Conservation (phyloP, 1,284 basidiomycete species). For the Melampsora larici-populina region DNA sequence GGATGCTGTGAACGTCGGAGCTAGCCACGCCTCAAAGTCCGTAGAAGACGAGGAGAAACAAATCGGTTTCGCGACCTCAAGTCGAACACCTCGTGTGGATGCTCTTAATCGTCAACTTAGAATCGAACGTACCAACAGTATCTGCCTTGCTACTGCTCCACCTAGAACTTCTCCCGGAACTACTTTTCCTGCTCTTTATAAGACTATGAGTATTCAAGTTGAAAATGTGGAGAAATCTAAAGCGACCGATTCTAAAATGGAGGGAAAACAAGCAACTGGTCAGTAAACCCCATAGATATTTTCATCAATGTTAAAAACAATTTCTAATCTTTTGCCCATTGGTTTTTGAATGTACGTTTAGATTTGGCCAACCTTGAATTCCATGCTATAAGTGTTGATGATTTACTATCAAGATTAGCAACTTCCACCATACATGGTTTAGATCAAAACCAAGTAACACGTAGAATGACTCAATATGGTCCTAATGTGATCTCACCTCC, state of each 20-base stretch:
- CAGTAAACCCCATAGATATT: too few relatives aligned
- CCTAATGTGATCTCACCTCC: conserved; percentile 56
- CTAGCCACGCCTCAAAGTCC: too few relatives aligned
- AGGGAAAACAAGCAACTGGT: too few relatives aligned
- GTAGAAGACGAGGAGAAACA: neutral
- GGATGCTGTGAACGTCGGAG: too few relatives aligned
- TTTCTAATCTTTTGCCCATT: neutral
- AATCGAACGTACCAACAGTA: conserved; percentile 1
- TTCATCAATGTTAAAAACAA: too few relatives aligned
- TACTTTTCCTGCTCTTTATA: too few relatives aligned
- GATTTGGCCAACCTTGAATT: conserved; percentile 57
- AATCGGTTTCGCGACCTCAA: neutral
- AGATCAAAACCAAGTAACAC: conserved; percentile 59
- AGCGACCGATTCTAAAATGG: too few relatives aligned
- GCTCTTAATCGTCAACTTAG: neutral
- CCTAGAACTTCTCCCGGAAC: too few relatives aligned
- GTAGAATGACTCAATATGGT: conserved; percentile 57
- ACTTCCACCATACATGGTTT: conserved; percentile 59
- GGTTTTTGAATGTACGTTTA: neutral
- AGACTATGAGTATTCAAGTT: too few relatives aligned
- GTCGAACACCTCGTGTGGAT: neutral
- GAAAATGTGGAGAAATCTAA: too few relatives aligned
- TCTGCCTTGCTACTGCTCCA: neutral
- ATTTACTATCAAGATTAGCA: conserved; percentile 60
- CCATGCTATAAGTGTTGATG: conserved; percentile 59